phyloP scores from a whole-genome alignment of 306 rosid species.

The Luffa acutangula region DNA sequence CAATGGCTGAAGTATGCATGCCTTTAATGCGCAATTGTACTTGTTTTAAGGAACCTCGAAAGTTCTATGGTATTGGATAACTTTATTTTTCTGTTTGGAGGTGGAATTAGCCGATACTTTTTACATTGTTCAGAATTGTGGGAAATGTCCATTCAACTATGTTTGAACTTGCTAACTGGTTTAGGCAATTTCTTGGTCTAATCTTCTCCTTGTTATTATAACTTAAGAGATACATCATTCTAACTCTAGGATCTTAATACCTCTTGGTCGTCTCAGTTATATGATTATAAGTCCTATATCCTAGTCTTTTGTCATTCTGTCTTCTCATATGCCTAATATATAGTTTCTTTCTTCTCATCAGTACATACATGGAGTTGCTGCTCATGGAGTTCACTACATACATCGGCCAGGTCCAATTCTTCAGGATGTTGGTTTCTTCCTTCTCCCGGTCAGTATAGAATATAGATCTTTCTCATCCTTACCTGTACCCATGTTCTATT shows the following conservation, averaged over 20 bases:
- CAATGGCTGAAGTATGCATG: not conserved
- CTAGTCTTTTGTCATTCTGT: not conserved
- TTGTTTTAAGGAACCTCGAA: not conserved
- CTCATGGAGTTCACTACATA: slow-evolving; percentile 88
- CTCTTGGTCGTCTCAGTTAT: not conserved
- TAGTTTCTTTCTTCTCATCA: slow-evolving; percentile 25
- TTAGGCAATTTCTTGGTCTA: not conserved
- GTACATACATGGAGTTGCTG: slow-evolving; percentile 97
- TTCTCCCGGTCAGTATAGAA: slow-evolving; percentile 67
- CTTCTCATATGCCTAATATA: not conserved
- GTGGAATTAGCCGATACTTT: not conserved
- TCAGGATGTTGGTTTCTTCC: slow-evolving; percentile 77
- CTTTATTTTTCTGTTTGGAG: not conserved
- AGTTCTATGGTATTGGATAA: not conserved
- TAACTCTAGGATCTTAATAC: not conserved
- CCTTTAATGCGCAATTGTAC: not conserved
- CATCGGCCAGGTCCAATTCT: slow-evolving; percentile 88
- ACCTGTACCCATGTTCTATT: slow-evolving; percentile 3
- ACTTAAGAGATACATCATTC: not conserved
- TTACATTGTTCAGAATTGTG: not conserved
- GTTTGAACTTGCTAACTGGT: not conserved
- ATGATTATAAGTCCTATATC: not conserved
- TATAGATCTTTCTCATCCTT: not conserved
- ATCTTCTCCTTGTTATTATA: not conserved
- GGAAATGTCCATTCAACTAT: not conserved